Evolutionary conservation across 805 yeast genomes (phyloP).

Genomic region (Komagataella populi): DNA sequence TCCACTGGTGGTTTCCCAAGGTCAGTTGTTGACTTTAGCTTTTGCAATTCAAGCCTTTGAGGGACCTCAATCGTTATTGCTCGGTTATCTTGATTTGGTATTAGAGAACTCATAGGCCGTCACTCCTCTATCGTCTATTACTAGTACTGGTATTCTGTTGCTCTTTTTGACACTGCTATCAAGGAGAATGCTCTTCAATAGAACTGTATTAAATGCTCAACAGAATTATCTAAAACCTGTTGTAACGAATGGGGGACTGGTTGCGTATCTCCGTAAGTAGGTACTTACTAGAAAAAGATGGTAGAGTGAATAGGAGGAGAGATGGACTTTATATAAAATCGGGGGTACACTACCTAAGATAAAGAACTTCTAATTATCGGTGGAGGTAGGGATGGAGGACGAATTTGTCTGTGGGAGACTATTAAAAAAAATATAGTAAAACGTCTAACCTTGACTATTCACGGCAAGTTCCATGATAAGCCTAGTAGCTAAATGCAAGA

Average conservation of each 20-base stretch:
- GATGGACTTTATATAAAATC: not conserved
- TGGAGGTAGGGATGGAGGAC: no score
- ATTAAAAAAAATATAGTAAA: no score
- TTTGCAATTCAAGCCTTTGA: not conserved
- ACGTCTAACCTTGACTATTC: slow-evolving; percentile 48
- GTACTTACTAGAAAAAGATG: not conserved
- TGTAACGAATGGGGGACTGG: not conserved
- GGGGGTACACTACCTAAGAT: not conserved
- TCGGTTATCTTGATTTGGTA: not conserved
- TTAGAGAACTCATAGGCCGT: not conserved
- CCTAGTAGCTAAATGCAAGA: slow-evolving; percentile 81
- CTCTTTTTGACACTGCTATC: not conserved
- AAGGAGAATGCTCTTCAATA: not conserved
- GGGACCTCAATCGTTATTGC: not conserved
- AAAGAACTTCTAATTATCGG: not conserved
- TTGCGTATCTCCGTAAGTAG: not conserved
- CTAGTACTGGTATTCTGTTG: not conserved
- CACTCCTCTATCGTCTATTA: not conserved
- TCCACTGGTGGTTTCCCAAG: not conserved
- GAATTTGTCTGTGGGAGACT: not conserved
- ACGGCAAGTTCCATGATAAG: slow-evolving; percentile 95
- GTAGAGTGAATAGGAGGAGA: not conserved
- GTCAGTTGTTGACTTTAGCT: not conserved
- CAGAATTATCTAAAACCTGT: not conserved
- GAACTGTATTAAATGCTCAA: not conserved